Evolutionary conservation across 306 rosid genomes (phyloP), one percentile per base, ranked within the genome.

Genomic region (Quillaja saponaria): DNA sequence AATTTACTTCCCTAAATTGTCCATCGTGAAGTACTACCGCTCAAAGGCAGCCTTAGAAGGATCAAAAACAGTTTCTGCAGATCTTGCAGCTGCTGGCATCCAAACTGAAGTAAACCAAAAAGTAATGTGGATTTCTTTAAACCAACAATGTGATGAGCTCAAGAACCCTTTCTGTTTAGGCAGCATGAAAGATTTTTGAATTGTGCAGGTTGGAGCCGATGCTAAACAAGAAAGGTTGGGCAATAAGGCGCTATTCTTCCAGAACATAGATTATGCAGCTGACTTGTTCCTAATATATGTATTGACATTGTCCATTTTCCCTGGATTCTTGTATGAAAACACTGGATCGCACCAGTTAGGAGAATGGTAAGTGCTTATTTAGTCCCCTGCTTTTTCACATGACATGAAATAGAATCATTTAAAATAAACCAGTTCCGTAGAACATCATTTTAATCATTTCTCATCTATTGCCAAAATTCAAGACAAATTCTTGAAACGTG

Each of bases 321-420:
- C 96, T 5, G 99, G 96, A 7, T 89, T 89, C 80, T 64, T 86
- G 72, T 92, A 72, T 35, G 99, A 92, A 78, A 80, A 89, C 40
- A 89, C 99, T 0, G 99, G 99, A 61, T 15, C 70, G 3, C 99
- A 92, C 66, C 67, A 66, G 35, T 66, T 92, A 69, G 96, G 99
- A 21, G 3, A 83, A 38, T 92, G 99, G 98, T 82, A 71, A 61
- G 72, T 74, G 19, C 20, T 34, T 2, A 68, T 35, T 41, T 39
- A 34, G n/a, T 17, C 19, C 11, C 31, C 31, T 34, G 28, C 21
- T 44, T 4, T 6, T 50, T 28, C 6, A 53, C 20, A 41, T 20
- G 55, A 20, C 74, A 15, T 3, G 44, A 39, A 39, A 8, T 37
- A 6, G 10, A 37, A 10, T 10, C n/a, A n/a, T n/a, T n/a, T n/a